Base-by-base conservation (phyloP, 805 yeast species). In the Candida quercuum region DNA sequence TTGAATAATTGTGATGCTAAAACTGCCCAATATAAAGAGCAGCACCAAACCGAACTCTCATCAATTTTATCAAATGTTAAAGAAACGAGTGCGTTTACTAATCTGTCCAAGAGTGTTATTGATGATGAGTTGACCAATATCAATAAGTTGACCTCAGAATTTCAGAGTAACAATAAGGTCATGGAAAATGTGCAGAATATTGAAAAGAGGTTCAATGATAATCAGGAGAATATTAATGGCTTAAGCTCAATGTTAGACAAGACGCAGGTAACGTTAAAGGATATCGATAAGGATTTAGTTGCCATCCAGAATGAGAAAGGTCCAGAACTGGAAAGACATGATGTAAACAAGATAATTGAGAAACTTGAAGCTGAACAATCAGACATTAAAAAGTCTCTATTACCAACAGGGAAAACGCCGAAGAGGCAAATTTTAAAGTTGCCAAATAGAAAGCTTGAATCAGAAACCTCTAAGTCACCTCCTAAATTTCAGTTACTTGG, bases 371-470 rank as follows among this genome's bases (percentile, higher is more conserved):
- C 32, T 16, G 57, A 57, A 20, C 55, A 57, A 24, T 25, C 32
- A 3, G 53, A 50, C 30, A 49, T 57, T 14, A 47, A 47, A 21
- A 46, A 42, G 24, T 38, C 46, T 12, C 37, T 49, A 3, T 25
- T 57, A 11, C 57, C 62, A 4, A 54, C 59, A 2, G 61, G 61
- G 2, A 57, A 57, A 19, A 57, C 61, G 2, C 62, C 62, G 8
- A 43, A 40, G 33, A 38, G 57, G 30, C 47, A 46, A 12, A 31
- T 30, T 1, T 33, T 51, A 7, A 38, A 28, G 9, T 14, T 52
- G 8, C 56, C 57, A 12, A 22, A 25, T 13, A 41, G 37, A 15
- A 19, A 11, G 2, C 14, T 20, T 13, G 34, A 32, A 11, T n/a
- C 32, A 3, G 39, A 37, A 16, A 11, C 21, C 2, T 6, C 22